Base-by-base conservation (phyloP, 441 rosid genomes). In the Erodium chrysanthum region DNA sequence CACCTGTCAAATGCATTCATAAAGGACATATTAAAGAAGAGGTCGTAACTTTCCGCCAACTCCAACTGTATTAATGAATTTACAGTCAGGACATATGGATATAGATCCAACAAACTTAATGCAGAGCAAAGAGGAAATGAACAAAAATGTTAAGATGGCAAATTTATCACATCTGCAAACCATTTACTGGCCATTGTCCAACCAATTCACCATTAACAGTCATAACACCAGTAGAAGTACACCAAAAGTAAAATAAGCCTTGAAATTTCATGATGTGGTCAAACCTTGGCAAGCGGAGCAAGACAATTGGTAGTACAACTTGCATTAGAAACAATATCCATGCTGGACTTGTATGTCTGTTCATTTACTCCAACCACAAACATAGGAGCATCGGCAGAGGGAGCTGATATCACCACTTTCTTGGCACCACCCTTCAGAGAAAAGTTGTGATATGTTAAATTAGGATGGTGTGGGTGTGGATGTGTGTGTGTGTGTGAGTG, bases 221-320 rank as follows among this genome's bases (percentile, higher is more conserved):
- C 2, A 12, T 42, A 9, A 60, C 25, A 66, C 18, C 64, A 15
- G 17, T 22, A 20, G 65, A 62, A 31, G 29, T 25, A 25, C 29
- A 1, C 5, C 29, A 50, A 56, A 7, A 54, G 6, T 20, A 18
- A 73, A 54, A 52, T 42, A 31, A 42, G 15, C 2, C 25, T 59
- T 31, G 52, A 74, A 69, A 56, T 27, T 31, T 56, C 25, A 29
- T 73, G 65, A 27, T 70, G 68, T 35, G 52, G 66, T 60, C 76
- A 71, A 69, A 90, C 99, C 99, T 95, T 95, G 23, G 99, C 99
- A 80, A 92, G 93, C 78, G 98, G 98, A 71, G 97, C 97, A 80
- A 95, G 97, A 79, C 97, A 95, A 77, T 90, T 95, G 73, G 99
- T 95, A 37, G 99, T 95, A 81, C 99, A 95, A 78, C 99, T 95